Evolutionary conservation across 2,329 filamentous ascomycete genomes (phyloP), one percentile per base, ranked within the genome.

Genomic region (Scedosporium aurantiacum): DNA sequence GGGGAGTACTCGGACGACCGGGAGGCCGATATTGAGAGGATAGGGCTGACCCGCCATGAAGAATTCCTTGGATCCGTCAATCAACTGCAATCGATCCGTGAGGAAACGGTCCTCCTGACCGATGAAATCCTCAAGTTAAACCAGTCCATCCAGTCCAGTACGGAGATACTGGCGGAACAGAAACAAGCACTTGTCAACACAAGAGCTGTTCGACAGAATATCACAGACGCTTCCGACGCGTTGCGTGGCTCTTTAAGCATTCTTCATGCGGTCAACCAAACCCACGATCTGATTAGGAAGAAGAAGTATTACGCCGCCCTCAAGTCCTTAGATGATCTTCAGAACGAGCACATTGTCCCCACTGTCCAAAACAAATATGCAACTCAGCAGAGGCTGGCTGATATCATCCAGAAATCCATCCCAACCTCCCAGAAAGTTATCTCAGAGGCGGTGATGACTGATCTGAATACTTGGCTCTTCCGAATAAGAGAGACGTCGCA

Each of bases 301-400:
- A 96, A 97, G 76, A 95, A 91, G 67, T 96, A 97, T 72, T 99
- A 99, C 72, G 91, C 89, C 5, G 94, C 94, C 2, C 80, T 99
- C 59, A 92, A 96, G 67, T 93, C 93, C 3, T 79, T 99, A 56
- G 94, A 97, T 68, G 94, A 99, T 71, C 79, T 99, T 47, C 93
- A 97, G 71, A 97, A 96, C 73, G 92, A 99, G 66, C 91, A 97
- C 70, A 82, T 99, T 18, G 77, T 87, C 14, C 84, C 84, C 18
- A 86, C 81, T 55, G 82, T 87, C 63, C 84, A 87, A 69, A 87
- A 87, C 65, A 92, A 92, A 70, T 94, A 95, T 67, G 90, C 96
- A 7, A 95, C 90, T 1, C 91, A 97, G 66, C 95, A 97, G 74
- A 93, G 92, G 69, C 87, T 99, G 65, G 94, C 94, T 37, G 91